These are phyloP conservation scores for Backusella westeae DNA, from an alignment of 192 early-diverging fungal species.

Conservation along the genomic window DNA sequence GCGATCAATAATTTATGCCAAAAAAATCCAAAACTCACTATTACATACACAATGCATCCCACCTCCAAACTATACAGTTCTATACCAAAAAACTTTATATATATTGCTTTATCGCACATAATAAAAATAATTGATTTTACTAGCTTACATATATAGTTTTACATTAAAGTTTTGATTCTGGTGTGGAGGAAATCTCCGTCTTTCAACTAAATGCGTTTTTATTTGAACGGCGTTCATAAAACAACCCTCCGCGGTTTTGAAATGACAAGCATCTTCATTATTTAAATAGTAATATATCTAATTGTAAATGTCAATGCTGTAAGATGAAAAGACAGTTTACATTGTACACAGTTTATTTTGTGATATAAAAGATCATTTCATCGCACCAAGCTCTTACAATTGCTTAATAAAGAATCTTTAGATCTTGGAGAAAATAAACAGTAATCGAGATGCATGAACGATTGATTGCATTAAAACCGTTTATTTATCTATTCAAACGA, in stretches of 20 bases:
- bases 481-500: not conserved
- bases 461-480: not conserved
- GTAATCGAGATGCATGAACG: not conserved
- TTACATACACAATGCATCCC: not conserved
- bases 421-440: not conserved
- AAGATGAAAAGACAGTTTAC: not conserved
- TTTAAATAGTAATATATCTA: no score
- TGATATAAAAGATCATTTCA: no score
- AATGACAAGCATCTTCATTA: no score
- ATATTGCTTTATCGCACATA: not conserved
- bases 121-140: not conserved
- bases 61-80: not conserved
- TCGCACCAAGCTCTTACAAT: no score
- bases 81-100: not conserved
- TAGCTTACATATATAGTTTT: not conserved
- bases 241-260: no score
- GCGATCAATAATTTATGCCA: not conserved
- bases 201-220: not conserved
- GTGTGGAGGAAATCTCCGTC: not conserved
- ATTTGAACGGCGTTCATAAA: not conserved
- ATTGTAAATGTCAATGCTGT: no score
- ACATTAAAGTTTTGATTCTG: not conserved
- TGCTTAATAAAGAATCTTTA: no score
- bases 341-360: not conserved
- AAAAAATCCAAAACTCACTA: not conserved